These are phyloP conservation scores for Ascochyta lentis DNA, from an alignment of 2,329 filamentous ascomycete genomes.

Conservation along the genomic window DNA sequence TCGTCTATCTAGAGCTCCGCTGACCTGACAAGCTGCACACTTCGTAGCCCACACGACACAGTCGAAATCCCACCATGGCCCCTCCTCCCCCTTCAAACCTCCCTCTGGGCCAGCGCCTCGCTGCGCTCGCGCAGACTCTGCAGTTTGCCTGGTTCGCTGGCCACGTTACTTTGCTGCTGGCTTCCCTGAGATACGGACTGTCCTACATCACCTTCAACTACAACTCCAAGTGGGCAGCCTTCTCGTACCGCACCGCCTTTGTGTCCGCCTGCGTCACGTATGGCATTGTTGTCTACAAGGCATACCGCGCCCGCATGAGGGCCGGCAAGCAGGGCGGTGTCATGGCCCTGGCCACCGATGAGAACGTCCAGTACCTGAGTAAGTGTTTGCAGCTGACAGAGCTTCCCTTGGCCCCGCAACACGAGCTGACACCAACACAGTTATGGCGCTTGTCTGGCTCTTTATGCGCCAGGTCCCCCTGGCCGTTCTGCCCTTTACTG, in stretches of 20 bases:
- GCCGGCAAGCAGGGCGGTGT: conserved; percentile 70
- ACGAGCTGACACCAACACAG: conserved; percentile 56
- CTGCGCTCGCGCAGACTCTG: conserved; percentile 83
- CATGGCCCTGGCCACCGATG: conserved; percentile 76
- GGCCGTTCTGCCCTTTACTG: conserved; percentile 89
- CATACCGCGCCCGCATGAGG: conserved; percentile 84
- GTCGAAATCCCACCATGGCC: conserved; percentile 62
- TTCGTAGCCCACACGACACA: conserved; percentile 39
- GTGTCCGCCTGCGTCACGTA: conserved; percentile 89
- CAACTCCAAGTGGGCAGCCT: conserved; percentile 75
- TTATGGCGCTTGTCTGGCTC: conserved; percentile 95
- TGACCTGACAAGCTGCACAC: conserved; percentile 35
- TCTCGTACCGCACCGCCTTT: conserved; percentile 91
- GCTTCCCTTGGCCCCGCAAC: conserved; percentile 8
- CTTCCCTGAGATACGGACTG: conserved; percentile 80
- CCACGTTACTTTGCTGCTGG: conserved; percentile 84
- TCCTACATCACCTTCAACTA: conserved; percentile 92
- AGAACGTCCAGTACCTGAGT: conserved; percentile 98
- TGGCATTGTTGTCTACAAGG: conserved; percentile 99
- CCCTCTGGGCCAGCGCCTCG: conserved; percentile 76
- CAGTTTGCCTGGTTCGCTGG: conserved; percentile 80
- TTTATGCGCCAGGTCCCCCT: conserved; percentile 87
- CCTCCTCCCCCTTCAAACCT: conserved; percentile 74
- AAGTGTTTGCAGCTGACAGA: conserved; percentile 52
- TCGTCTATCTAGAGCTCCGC: conserved; percentile 26